These are phyloP conservation scores for Fusarium camptoceras DNA, from an alignment of 2,329 filamentous ascomycete species.

Conservation along the genomic window DNA sequence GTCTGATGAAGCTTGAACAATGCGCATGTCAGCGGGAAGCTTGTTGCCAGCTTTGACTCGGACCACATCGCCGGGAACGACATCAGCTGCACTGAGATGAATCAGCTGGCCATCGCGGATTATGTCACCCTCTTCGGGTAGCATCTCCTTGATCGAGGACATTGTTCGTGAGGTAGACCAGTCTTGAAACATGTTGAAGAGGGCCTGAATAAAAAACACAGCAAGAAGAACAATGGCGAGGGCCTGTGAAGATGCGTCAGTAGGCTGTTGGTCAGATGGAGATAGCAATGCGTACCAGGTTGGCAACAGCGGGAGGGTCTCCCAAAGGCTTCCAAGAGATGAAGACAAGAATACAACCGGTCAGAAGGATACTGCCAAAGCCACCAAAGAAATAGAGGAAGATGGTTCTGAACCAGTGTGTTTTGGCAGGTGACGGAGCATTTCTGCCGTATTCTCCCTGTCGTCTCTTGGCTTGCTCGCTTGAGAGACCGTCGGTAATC, in stretches of 20 bases:
- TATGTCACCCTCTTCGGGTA: neutral
- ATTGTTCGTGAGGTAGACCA: conserved; percentile 22
- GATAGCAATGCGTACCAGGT: no score
- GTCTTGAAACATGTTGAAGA: conserved; percentile 21
- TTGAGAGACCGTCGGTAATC: neutral
- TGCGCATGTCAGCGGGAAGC: conserved; percentile 5
- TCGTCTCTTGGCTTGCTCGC: neutral
- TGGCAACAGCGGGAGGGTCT: conserved; percentile 5
- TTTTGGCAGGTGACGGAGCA: conserved; percentile 8
- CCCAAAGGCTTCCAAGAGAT: conserved; percentile 17
- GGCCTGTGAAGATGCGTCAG: neutral
- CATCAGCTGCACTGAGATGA: neutral
- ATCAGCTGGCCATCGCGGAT: conserved; percentile 8
- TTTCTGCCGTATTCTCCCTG: conserved; percentile 13
- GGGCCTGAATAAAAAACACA: neutral
- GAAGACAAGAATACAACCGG: neutral
- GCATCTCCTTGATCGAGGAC: conserved; percentile 18
- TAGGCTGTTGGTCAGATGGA: no score
- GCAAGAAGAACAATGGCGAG: conserved; percentile 7
- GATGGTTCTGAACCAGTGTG: conserved; percentile 15
- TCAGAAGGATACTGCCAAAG: conserved; percentile 13
- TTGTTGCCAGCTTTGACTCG: conserved; percentile 10
- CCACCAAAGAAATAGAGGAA: conserved; percentile 17
- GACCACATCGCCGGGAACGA: conserved; percentile 5
- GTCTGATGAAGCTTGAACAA: conserved; percentile 4